Percentiles rank a stretch among this genome's conserved stretches.
Evolutionary conservation across 2,329 filamentous ascomycete genomes (phyloP).

Genomic region (Pseudomassariella vexata): DNA sequence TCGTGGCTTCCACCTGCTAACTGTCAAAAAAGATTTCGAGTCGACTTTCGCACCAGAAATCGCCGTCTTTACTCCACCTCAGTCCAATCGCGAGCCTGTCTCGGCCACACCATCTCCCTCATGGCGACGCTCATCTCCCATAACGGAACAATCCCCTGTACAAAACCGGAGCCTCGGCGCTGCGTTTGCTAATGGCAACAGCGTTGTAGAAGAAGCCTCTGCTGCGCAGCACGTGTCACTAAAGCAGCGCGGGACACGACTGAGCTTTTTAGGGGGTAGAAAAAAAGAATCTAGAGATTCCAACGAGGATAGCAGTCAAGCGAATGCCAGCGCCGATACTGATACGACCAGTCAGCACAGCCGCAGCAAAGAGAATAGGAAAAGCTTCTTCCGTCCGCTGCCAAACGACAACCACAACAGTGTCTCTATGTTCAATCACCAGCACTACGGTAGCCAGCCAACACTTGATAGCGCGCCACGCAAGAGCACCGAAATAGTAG

Average conservation of each 20-base stretch:
- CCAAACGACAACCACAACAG: conserved; percentile 23
- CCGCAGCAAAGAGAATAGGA: conserved; percentile 31
- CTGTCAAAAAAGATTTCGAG: conserved; percentile 49
- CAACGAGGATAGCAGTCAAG: conserved; percentile 20
- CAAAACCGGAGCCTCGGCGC: conserved; percentile 13
- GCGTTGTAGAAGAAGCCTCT: conserved; percentile 42
- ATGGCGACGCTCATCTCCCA: conserved; percentile 28
- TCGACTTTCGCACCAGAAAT: conserved; percentile 61
- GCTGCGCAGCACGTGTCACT: conserved; percentile 45
- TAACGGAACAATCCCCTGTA: conserved; percentile 16
- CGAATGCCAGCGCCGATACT: conserved; percentile 18
- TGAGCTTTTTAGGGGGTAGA: conserved; percentile 52
- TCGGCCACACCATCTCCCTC: conserved; percentile 36
- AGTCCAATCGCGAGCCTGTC: conserved; percentile 31
- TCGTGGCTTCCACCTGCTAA: conserved; percentile 11
- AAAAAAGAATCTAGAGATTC: conserved; percentile 34
- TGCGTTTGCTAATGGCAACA: conserved; percentile 17
- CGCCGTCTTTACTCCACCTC: conserved; percentile 51
- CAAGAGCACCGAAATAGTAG: conserved; percentile 23
- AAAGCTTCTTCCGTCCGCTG: conserved; percentile 39
- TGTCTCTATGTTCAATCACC: conserved; percentile 11
- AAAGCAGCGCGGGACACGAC: conserved; percentile 44
- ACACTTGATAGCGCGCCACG: conserved; percentile 14
- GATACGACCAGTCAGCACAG: conserved; percentile 25
- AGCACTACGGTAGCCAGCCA: conserved; percentile 14